Evolutionary conservation across 1,284 basidiomycete species (phyloP).

Genomic region (Farysia itapuensis): DNA sequence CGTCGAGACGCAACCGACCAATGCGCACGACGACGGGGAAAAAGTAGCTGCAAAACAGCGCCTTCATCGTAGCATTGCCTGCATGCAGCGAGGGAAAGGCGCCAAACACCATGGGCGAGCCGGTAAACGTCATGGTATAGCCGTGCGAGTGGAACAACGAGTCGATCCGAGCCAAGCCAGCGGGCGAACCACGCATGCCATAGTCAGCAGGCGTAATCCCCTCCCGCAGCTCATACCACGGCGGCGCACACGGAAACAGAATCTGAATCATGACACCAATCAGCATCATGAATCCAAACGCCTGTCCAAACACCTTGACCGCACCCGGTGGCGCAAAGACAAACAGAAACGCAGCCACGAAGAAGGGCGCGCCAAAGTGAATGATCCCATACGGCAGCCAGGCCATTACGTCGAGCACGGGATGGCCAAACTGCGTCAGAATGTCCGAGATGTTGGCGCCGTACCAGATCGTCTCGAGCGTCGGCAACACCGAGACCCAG

Average conservation of each 20-base stretch:
- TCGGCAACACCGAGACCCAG: conserved; percentile 88
- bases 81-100: conserved; percentile 94
- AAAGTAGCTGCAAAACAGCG: conserved; percentile 90
- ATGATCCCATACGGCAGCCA: conserved; percentile 95
- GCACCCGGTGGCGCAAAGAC: conserved; percentile 76
- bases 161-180: conserved; percentile 90
- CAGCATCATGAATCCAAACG: conserved; percentile 92
- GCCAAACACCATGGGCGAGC: conserved; percentile 90
- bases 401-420: conserved; percentile 84
- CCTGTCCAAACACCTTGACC: conserved; percentile 81
- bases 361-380: conserved; percentile 78
- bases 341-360: conserved; percentile 70
- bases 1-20: conserved; percentile 49
- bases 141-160: conserved; percentile 75
- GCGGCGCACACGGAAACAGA: conserved; percentile 86
- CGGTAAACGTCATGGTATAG: conserved; percentile 82
- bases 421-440: conserved; percentile 88
- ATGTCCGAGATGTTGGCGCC: conserved; percentile 97
- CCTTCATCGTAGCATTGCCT: conserved; percentile 86
- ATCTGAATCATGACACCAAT: conserved; percentile 86
- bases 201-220: conserved; percentile 94
- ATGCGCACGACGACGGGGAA: conserved; percentile 68
- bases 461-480: conserved; percentile 89
- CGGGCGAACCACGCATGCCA: conserved; percentile 81
- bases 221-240: conserved; percentile 95